phyloP scores from a whole-genome alignment of 768 basidiomycete species.

The Amanita pallidorosea region DNA sequence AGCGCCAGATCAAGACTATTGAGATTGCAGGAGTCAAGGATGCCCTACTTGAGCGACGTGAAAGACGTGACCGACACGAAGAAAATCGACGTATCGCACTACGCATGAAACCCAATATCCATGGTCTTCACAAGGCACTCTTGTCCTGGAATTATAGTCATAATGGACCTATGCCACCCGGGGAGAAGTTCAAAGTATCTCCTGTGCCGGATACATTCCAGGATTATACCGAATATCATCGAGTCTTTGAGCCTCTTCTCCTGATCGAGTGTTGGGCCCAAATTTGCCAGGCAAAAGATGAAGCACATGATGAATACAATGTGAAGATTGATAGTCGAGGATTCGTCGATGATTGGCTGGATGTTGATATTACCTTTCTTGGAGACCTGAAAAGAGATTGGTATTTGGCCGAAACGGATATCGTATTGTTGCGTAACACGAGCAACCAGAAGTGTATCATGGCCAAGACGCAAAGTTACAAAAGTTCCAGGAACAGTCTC shows the following conservation, averaged over 20 bases:
- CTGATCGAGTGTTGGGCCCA: constrained; percentile 90
- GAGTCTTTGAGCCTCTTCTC: constrained; percentile 76
- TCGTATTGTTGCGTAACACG: constrained; percentile 66
- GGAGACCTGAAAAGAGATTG: constrained; percentile 57
- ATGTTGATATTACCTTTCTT: constrained; percentile 58
- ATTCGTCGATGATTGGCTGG: constrained; percentile 74
- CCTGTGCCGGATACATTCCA: constrained; percentile 58
- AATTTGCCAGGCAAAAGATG: constrained; percentile 67
- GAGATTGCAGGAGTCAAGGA: constrained; percentile 39
- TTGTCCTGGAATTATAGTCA: constrained; percentile 85
- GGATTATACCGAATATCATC: constrained; percentile 56
- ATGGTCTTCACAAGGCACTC: constrained; percentile 63
- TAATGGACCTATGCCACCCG: constrained; percentile 50
- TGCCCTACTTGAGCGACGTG: constrained; percentile 23
- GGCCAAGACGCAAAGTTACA: constrained; percentile 46
- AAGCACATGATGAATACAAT: constrained; percentile 37
- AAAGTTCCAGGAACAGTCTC: constrained; percentile 20
- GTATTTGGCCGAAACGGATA: constrained; percentile 72
- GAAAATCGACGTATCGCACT: constrained; percentile 51
- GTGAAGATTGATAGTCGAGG: constrained; percentile 60
- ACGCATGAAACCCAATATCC: constrained; percentile 77
- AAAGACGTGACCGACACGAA: constrained; percentile 44
- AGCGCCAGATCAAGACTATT: constrained; percentile 54
- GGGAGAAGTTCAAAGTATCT: constrained; percentile 22
- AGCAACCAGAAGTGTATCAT: constrained; percentile 45